phyloP scores from a whole-genome alignment of 1,284 basidiomycete genomes.

The Trichosporon ovoides region DNA sequence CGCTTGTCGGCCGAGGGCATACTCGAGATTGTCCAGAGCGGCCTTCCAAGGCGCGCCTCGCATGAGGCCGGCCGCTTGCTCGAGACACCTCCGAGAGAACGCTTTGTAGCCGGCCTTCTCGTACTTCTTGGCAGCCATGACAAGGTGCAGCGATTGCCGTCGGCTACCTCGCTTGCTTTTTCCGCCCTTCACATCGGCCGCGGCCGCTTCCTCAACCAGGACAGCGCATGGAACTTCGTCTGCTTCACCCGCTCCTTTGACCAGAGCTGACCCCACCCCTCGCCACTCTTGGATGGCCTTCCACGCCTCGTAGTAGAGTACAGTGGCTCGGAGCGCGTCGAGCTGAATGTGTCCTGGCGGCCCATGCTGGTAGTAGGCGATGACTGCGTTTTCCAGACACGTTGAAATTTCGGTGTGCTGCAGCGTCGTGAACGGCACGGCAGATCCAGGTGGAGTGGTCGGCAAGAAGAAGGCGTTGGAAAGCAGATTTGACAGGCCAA shows the following conservation, averaged over 20 bases:
- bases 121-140: slow-evolving; percentile 53
- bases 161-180: slow-evolving; percentile 35
- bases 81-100: slow-evolving; percentile 48
- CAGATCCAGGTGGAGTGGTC: slow-evolving; percentile 29
- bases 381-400: slow-evolving; percentile 47
- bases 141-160: slow-evolving; percentile 51
- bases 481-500: slow-evolving; percentile 43
- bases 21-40: slow-evolving; percentile 51
- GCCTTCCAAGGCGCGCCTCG: slow-evolving; percentile 48
- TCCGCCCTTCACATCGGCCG: slow-evolving; percentile 45
- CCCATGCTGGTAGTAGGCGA: slow-evolving; percentile 31
- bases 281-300: slow-evolving; percentile 44
- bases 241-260: slow-evolving; percentile 44
- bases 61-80: slow-evolving; percentile 45
- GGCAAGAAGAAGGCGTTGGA: slow-evolving; percentile 40
- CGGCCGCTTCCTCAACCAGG: slow-evolving; percentile 54
- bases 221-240: slow-evolving; percentile 54
- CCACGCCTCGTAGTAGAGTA: slow-evolving; percentile 50
- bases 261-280: slow-evolving; percentile 38
- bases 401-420: slow-evolving; percentile 45
- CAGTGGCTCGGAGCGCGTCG: slow-evolving; percentile 46
- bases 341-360: slow-evolving; percentile 40
- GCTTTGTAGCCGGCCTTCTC: slow-evolving; percentile 54
- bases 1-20: slow-evolving; percentile 53
- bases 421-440: slow-evolving; percentile 35